Evolutionary conservation across 805 yeast species (phyloP).

Genomic region (Zygosaccharomyces rouxii): DNA sequence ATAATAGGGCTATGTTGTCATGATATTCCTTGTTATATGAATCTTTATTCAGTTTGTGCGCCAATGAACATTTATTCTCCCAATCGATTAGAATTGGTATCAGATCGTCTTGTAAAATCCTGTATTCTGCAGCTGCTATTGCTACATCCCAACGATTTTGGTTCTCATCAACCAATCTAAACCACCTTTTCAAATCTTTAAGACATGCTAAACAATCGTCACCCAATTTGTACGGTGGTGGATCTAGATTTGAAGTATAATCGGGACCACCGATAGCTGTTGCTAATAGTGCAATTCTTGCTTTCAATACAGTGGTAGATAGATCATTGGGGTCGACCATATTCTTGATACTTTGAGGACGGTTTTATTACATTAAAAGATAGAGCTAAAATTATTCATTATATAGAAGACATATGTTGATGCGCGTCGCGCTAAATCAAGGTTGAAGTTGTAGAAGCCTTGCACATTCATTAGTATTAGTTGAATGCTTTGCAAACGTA

Average conservation of each 20-base stretch:
- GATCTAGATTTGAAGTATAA: slow-evolving; percentile 44
- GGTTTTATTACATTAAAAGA: background rate
- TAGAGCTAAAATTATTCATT: background rate
- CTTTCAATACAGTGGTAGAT: slow-evolving; percentile 41
- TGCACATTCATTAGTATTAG: background rate
- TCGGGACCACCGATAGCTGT: slow-evolving; percentile 92
- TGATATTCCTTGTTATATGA: slow-evolving; percentile 23
- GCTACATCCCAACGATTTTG: slow-evolving; percentile 75
- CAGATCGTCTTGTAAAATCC: slow-evolving; percentile 68
- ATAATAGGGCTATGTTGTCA: slow-evolving; percentile 64
- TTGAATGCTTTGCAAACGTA: slow-evolving; percentile 2
- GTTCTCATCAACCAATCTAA: slow-evolving; percentile 74
- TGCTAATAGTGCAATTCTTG: slow-evolving; percentile 75
- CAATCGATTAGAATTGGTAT: slow-evolving; percentile 69
- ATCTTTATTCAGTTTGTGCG: slow-evolving; percentile 20
- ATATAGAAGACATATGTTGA: background rate
- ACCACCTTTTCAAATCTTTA: slow-evolving; percentile 85
- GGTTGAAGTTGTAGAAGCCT: slow-evolving; percentile 9
- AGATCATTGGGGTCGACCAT: slow-evolving; percentile 4
- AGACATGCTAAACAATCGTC: slow-evolving; percentile 74
- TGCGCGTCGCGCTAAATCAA: slow-evolving; percentile 3
- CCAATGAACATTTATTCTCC: slow-evolving; percentile 43
- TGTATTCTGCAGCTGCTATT: slow-evolving; percentile 77
- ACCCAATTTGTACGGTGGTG: slow-evolving; percentile 70
- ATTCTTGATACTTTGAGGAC: too few species aligned